Conservation (phyloP, 129 eudicot genomes). For the Chrysanthemum lavandulifolium region DNA sequence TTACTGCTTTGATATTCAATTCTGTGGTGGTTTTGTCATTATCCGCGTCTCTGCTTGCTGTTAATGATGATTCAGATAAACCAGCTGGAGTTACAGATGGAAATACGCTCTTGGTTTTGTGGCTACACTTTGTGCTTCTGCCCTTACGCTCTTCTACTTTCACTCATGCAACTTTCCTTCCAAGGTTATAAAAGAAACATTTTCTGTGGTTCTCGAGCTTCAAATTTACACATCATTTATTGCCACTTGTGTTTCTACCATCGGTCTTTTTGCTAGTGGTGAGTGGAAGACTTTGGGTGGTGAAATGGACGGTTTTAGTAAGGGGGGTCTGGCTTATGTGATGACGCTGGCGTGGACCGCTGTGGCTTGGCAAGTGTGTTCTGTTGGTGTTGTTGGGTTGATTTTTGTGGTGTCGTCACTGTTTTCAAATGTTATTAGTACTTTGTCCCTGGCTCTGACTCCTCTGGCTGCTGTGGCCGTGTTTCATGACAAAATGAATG, state of each 20-base stretch:
- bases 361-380: conserved; percentile 88
- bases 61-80: conserved; percentile 60
- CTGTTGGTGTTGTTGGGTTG: conserved; percentile 86
- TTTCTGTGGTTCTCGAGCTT: conserved; percentile 74
- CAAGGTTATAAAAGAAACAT: conserved; percentile 69
- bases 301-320: conserved; percentile 58
- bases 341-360: conserved; percentile 85
- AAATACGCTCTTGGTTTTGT: conserved; percentile 61
- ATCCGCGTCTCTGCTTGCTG: conserved; percentile 76
- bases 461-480: conserved; percentile 69
- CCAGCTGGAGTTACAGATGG: conserved; percentile 56
- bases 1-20: conserved; percentile 70
- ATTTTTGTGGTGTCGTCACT: conserved; percentile 73
- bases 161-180: conserved; percentile 76
- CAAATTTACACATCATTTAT: conserved; percentile 66
- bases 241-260: conserved; percentile 62
- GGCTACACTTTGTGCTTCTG: conserved; percentile 68
- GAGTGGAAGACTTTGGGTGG: conserved; percentile 66
- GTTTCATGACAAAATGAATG: conserved; percentile 77
- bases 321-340: conserved; percentile 59
- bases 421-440: conserved; percentile 83
- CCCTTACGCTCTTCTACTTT: conserved; percentile 72
- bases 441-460: conserved; percentile 71
- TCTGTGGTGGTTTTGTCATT: conserved; percentile 72
- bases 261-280: conserved; percentile 91